Conservation (phyloP, 225 moss, liverwort and hornwort species). For the Straminergon stramineum region DNA sequence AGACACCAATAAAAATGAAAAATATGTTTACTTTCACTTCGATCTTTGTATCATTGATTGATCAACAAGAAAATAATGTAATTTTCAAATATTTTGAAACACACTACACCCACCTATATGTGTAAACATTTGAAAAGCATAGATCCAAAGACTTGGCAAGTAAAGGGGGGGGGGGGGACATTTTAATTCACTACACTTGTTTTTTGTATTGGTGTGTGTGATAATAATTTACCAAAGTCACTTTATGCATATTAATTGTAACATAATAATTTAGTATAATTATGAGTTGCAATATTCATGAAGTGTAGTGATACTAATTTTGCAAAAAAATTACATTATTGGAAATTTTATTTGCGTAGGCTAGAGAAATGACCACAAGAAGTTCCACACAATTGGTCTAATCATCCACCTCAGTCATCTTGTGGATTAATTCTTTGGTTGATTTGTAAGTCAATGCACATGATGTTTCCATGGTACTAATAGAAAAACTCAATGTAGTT, state of each 20-base stretch:
- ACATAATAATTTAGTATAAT: not conserved
- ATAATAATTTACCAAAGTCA: not conserved
- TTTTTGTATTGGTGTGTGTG: not conserved
- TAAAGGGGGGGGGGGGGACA: not conserved
- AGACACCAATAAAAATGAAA: not conserved
- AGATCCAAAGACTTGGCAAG: fast-evolving
- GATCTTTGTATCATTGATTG: not conserved
- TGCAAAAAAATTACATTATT: not conserved
- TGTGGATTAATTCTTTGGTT: not conserved
- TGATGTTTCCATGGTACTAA: not conserved
- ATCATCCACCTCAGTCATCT: no score
- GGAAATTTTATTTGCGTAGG: not conserved
- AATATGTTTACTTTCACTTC: not conserved
- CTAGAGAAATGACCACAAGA: fast-evolving
- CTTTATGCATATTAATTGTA: not conserved
- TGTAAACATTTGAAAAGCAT: not conserved
- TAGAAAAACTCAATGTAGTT: not conserved
- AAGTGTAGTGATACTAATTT: not conserved
- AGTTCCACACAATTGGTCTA: not conserved
- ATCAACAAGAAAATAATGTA: not conserved
- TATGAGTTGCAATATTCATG: not conserved
- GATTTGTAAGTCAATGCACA: fast-evolving
- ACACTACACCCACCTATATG: fast-evolving
- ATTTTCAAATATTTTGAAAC: not conserved
- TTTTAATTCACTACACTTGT: not conserved